Percentiles rank a stretch among this genome's conserved stretches.
These are phyloP conservation scores for Prosopis cineraria DNA, from an alignment of 306 rosid species.

Conservation along the genomic window DNA sequence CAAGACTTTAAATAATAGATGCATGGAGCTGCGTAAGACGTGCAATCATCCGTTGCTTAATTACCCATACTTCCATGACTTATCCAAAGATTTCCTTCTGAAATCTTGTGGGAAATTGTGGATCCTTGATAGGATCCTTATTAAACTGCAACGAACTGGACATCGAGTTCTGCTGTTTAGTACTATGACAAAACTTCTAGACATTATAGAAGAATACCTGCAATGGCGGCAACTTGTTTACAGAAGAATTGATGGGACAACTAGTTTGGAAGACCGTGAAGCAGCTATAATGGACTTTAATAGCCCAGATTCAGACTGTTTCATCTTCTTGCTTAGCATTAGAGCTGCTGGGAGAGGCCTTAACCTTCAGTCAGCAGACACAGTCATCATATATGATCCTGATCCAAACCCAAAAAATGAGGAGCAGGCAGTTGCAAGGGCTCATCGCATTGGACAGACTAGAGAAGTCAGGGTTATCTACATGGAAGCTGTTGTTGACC, in stretches of 20 bases:
- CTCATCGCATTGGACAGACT: conserved; percentile 97
- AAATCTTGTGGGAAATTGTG: conserved; percentile 94
- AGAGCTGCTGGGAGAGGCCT: conserved; percentile 99
- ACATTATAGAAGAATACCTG: conserved; percentile 91
- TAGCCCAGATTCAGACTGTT: conserved; percentile 73
- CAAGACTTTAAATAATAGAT: conserved; percentile 87
- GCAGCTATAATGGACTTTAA: conserved; percentile 95
- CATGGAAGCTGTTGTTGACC: conserved; percentile 98
- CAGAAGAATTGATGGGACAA: conserved; percentile 96
- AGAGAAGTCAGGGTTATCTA: conserved; percentile 96
- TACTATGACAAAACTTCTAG: conserved; percentile 97
- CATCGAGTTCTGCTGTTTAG: conserved; percentile 96
- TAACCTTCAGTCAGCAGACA: conserved; percentile 98
- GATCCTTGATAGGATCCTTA: conserved; percentile 91
- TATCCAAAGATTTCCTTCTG: conserved; percentile 71
- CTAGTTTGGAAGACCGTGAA: conserved; percentile 97
- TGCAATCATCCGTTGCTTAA: conserved; percentile 96
- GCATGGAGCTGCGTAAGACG: conserved; percentile 97
- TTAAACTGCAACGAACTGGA: conserved; percentile 93
- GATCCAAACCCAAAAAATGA: conserved; percentile 99
- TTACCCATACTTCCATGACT: conserved; percentile 70
- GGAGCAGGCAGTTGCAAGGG: conserved; percentile 99
- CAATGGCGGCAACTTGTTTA: conserved; percentile 85
- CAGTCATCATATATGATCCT: conserved; percentile 95
- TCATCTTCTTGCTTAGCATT: conserved; percentile 97